Conservation (phyloP, 345 rosid species). For the Brassica nigra region DNA sequence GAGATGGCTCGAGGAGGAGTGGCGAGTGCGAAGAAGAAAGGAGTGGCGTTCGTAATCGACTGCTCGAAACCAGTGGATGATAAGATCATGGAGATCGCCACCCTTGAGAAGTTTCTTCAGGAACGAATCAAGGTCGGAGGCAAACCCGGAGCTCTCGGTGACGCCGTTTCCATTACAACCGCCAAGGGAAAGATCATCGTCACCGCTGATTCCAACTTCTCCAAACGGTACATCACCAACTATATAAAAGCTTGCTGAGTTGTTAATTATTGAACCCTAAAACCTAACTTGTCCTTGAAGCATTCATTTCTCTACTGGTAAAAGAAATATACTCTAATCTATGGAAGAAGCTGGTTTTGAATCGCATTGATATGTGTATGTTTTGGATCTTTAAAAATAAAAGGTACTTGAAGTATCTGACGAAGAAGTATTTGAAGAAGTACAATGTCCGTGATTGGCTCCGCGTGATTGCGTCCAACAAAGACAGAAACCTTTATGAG, state of each 20-base stretch:
- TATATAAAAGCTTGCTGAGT: too few species aligned
- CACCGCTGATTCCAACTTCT: constrained; percentile 62
- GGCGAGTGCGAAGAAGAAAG: constrained; percentile 61
- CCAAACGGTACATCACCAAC: constrained; percentile 64
- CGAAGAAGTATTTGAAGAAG: constrained; percentile 78
- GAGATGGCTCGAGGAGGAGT: constrained; percentile 42
- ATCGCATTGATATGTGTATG: background rate
- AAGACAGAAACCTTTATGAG: constrained; percentile 61
- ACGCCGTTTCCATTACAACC: constrained; percentile 51
- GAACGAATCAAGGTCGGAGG: constrained; percentile 86
- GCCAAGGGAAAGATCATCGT: constrained; percentile 62
- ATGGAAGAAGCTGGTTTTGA: background rate
- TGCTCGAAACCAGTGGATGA: constrained; percentile 79
- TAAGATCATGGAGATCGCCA: constrained; percentile 77
- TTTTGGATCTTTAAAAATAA: background rate
- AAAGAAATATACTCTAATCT: too few species aligned
- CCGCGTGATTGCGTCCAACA: constrained; percentile 69
- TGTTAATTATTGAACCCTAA: too few species aligned
- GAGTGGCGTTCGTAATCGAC: constrained; percentile 58
- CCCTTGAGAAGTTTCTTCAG: constrained; percentile 80
- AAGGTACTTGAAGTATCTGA: constrained; percentile 68
- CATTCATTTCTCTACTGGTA: background rate
- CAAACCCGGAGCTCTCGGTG: constrained; percentile 79
- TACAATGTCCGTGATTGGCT: constrained; percentile 72
- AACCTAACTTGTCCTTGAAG: background rate